phyloP scores from a whole-genome alignment of 1,284 basidiomycete genomes.

The Cerrena zonata region DNA sequence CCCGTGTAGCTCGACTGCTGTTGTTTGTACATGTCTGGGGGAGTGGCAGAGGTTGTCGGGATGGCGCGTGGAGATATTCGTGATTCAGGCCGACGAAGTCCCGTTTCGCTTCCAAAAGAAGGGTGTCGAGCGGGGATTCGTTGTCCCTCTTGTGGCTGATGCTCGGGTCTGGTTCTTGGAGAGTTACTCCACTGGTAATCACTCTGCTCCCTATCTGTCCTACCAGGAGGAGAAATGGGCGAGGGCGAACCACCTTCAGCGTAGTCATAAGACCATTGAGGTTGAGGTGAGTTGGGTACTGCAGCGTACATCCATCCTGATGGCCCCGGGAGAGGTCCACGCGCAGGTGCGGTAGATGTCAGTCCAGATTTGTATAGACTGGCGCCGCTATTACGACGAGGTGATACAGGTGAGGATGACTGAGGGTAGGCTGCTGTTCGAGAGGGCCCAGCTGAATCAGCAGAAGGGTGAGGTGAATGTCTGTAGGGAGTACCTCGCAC shows the following conservation, averaged over 20 bases:
- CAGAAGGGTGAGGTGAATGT: conserved; percentile 10
- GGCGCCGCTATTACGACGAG: conserved; percentile 6
- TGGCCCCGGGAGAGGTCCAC: conserved; percentile 1
- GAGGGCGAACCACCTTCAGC: neutral
- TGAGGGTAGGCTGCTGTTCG: conserved; percentile 20
- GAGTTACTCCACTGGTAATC: neutral
- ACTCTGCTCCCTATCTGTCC: neutral
- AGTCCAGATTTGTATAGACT: conserved; percentile 10
- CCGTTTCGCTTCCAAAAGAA: conserved; percentile 13
- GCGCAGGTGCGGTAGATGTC: conserved; percentile 10
- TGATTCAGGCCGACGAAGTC: conserved; percentile 8
- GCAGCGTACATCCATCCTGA: neutral
- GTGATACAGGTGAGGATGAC: conserved; percentile 15
- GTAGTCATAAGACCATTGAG: neutral
- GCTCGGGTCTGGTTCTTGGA: neutral
- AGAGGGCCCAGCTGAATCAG: conserved; percentile 15
- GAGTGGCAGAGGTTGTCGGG: conserved; percentile 5
- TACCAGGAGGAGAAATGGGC: neutral
- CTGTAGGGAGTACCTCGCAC: conserved; percentile 16
- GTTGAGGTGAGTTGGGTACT: neutral
- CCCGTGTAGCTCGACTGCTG: conserved; percentile 11
- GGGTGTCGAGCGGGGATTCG: conserved; percentile 9
- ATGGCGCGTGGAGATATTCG: conserved; percentile 1
- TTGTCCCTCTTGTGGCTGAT: neutral
- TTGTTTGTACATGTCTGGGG: conserved; percentile 10